Evolutionary conservation across 352 stramenopile genomes (phyloP).

Genomic region (Phytophthora cryptogea): DNA sequence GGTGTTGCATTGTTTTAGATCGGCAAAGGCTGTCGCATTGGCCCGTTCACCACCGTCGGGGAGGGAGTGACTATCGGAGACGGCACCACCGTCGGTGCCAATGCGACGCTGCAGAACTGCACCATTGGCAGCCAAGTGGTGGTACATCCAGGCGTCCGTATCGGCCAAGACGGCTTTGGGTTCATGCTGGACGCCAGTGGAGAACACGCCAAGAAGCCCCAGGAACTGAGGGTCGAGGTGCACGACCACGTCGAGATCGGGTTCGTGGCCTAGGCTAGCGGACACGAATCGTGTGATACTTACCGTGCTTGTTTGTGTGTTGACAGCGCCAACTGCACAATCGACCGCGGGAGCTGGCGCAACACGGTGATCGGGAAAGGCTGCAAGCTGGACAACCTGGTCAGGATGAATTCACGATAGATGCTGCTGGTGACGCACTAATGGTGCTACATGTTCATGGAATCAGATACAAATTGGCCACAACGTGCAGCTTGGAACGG

Average conservation of each 20-base stretch:
- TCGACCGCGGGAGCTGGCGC: constrained; percentile 86
- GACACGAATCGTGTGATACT: background rate
- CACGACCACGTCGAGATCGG: constrained; percentile 87
- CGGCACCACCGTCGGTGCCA: constrained; percentile 48
- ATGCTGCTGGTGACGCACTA: background rate
- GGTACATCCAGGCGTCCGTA: constrained; percentile 68
- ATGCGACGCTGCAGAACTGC: constrained; percentile 75
- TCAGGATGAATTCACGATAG: constrained; percentile 17
- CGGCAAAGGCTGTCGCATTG: constrained; percentile 58
- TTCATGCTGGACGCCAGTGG: constrained; percentile 66
- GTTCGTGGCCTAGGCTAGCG: constrained; percentile 22
- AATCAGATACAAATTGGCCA: constrained; percentile 85
- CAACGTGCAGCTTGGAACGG: constrained; percentile 78
- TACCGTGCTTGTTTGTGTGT: background rate
- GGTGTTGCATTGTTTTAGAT: constrained; percentile 38
- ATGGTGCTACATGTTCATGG: constrained; percentile 1
- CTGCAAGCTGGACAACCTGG: constrained; percentile 87
- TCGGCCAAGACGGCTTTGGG: constrained; percentile 87
- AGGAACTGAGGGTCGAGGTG: constrained; percentile 77
- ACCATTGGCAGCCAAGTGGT: constrained; percentile 64
- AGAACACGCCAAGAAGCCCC: constrained; percentile 80
- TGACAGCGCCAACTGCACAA: constrained; percentile 71
- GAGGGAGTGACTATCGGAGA: constrained; percentile 64
- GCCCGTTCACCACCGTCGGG: constrained; percentile 56
- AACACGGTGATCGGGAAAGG: constrained; percentile 73